Conservation (phyloP, 2,329 filamentous ascomycete species). For the Trichoderma sp. region DNA sequence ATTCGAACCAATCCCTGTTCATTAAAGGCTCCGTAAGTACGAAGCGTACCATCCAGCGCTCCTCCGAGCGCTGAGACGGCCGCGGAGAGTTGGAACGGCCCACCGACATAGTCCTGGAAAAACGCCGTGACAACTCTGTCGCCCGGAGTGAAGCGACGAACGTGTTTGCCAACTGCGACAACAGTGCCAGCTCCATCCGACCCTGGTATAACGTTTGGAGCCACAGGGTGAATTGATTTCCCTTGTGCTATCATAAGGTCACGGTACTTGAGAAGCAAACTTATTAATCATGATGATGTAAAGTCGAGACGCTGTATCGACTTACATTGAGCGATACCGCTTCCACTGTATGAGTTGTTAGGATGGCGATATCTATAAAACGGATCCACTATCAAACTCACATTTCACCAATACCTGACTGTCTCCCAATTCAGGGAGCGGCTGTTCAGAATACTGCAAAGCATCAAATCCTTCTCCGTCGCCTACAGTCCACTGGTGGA, state of each 20-base stretch:
- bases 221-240: background rate
- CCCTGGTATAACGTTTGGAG: background rate
- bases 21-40: background rate
- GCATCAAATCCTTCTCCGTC: background rate
- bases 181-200: slow-evolving; percentile 3
- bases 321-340: slow-evolving; percentile 2
- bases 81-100: background rate
- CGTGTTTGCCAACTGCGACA: slow-evolving; percentile 1
- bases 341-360: background rate
- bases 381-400: background rate
- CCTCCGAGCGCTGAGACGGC: background rate
- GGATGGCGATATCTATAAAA: background rate
- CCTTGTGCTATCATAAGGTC: background rate
- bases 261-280: background rate
- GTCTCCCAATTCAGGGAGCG: slow-evolving; percentile 2
- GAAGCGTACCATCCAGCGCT: background rate
- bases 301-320: too few relatives aligned
- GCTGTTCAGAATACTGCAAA: background rate
- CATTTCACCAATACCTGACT: background rate
- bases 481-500: background rate
- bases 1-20: background rate
- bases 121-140: slow-evolving; percentile 5
- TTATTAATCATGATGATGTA: background rate
- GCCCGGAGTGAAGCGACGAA: background rate
- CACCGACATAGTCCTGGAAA: background rate